Percentiles rank a stretch among this genome's conserved stretches.
Conservation (phyloP, 176 grass and related monocot species). For the Zoysia japonica region DNA sequence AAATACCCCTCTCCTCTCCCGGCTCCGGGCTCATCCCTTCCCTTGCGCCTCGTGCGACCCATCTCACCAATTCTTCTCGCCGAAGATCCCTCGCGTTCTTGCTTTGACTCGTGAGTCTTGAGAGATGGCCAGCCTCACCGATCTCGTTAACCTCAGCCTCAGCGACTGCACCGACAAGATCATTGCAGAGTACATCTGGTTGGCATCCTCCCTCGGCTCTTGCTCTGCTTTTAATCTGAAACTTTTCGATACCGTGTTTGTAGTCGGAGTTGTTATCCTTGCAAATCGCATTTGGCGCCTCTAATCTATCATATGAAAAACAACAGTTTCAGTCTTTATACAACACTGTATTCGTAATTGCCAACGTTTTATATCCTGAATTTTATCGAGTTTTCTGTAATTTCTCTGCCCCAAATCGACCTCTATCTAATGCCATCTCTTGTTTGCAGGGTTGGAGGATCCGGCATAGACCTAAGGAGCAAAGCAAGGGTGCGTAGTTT, state of each 20-base stretch:
- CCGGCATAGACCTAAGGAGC: constrained; percentile 88
- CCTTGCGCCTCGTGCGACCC: constrained; percentile 18
- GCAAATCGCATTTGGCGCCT: background rate
- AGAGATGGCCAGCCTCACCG: constrained; percentile 75
- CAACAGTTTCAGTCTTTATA: background rate
- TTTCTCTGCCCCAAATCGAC: background rate
- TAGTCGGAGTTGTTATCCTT: background rate
- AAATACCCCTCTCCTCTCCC: constrained; percentile 36
- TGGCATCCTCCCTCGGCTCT: constrained; percentile 26
- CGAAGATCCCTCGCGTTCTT: constrained; percentile 4
- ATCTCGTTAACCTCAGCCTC: constrained; percentile 85
- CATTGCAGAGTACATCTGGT: constrained; percentile 95
- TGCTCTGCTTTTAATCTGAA: constrained; percentile 22
- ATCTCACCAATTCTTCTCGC: constrained; percentile 25
- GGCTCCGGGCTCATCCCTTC: constrained; percentile 34
- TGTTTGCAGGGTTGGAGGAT: constrained; percentile 75
- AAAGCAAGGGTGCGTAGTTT: constrained; percentile 76
- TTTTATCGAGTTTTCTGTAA: background rate
- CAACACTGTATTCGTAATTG: background rate
- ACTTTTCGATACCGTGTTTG: background rate
- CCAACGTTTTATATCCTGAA: background rate
- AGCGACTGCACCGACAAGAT: constrained; percentile 64
- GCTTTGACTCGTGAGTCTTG: background rate
- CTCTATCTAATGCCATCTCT: background rate
- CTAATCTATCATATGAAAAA: background rate